phyloP scores from a whole-genome alignment of 2,329 filamentous ascomycete genomes.

The Exophiala sp. region DNA sequence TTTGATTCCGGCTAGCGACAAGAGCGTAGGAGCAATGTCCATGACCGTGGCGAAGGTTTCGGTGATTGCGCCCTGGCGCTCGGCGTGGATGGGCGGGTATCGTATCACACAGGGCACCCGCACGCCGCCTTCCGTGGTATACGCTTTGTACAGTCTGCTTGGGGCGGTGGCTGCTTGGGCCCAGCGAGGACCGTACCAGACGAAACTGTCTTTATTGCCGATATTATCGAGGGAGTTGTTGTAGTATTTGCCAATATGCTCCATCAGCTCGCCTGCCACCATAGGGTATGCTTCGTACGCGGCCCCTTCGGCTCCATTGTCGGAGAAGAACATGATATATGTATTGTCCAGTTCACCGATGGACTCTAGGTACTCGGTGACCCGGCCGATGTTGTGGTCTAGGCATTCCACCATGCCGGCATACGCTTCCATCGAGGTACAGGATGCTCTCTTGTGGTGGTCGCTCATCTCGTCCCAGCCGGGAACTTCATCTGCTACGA shows the following conservation, averaged over 20 bases:
- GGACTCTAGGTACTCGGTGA: slow-evolving; percentile 42
- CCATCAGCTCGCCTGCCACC: slow-evolving; percentile 38
- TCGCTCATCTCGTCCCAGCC: slow-evolving; percentile 39
- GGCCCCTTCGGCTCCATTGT: slow-evolving; percentile 47
- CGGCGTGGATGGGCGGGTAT: slow-evolving; percentile 28
- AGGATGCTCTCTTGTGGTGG: slow-evolving; percentile 38
- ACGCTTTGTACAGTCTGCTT: slow-evolving; percentile 35
- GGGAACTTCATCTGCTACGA: slow-evolving; percentile 40
- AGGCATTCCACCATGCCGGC: slow-evolving; percentile 48
- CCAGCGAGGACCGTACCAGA: slow-evolving; percentile 49
- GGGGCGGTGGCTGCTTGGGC: slow-evolving; percentile 45
- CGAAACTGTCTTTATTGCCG: slow-evolving; percentile 42
- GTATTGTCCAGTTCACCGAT: slow-evolving; percentile 47
- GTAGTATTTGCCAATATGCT: slow-evolving; percentile 44
- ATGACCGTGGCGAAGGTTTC: slow-evolving; percentile 45
- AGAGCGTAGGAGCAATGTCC: slow-evolving; percentile 46
- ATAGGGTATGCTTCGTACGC: slow-evolving; percentile 44
- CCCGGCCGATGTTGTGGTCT: slow-evolving; percentile 43
- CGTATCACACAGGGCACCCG: slow-evolving; percentile 36
- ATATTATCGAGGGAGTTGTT: slow-evolving; percentile 46
- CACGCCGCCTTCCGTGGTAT: slow-evolving; percentile 34
- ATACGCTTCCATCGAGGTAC: slow-evolving; percentile 46
- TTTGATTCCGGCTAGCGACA: slow-evolving; percentile 38
- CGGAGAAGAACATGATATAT: slow-evolving; percentile 46
- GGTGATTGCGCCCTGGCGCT: slow-evolving; percentile 25